Percentiles rank a stretch among this genome's conserved stretches.
These are phyloP conservation scores for Coniochaeta hoffmannii DNA, from an alignment of 2,329 filamentous ascomycete species.

Conservation along the genomic window DNA sequence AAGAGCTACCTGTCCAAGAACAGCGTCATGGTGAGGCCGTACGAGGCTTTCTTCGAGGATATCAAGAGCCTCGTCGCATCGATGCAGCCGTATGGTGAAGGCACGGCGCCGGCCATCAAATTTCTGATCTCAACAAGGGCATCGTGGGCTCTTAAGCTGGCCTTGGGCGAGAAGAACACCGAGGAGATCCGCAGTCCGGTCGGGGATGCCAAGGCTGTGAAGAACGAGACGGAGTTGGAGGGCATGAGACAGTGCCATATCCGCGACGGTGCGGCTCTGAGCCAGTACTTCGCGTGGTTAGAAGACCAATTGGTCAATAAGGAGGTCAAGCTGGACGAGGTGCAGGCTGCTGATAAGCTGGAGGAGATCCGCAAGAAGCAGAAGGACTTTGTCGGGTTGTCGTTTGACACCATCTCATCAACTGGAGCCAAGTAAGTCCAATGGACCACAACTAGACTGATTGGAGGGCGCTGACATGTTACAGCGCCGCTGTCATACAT, in stretches of 20 bases:
- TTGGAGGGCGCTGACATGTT: slow-evolving; percentile 4
- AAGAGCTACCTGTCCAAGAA: slow-evolving; percentile 62
- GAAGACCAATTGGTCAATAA: slow-evolving; percentile 78
- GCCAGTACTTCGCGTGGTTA: slow-evolving; percentile 93
- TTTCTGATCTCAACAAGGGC: slow-evolving; percentile 82
- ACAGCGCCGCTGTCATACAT: slow-evolving; percentile 91
- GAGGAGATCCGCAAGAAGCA: slow-evolving; percentile 64
- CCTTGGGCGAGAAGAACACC: slow-evolving; percentile 74
- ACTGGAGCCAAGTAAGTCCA: slow-evolving; percentile 64
- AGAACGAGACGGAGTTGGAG: slow-evolving; percentile 81
- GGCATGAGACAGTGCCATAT: slow-evolving; percentile 95
- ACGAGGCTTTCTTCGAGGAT: slow-evolving; percentile 73
- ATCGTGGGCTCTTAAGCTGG: slow-evolving; percentile 86
- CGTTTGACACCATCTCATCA: slow-evolving; percentile 93
- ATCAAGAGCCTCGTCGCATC: slow-evolving; percentile 51
- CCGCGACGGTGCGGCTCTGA: slow-evolving; percentile 83
- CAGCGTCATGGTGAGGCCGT: slow-evolving; percentile 70
- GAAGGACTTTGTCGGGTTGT: slow-evolving; percentile 77
- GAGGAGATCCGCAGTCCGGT: slow-evolving; percentile 85
- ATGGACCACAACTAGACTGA: too few relatives aligned
- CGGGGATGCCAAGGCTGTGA: slow-evolving; percentile 85
- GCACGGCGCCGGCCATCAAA: slow-evolving; percentile 39
- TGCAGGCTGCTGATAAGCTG: slow-evolving; percentile 85
- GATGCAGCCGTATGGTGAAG: slow-evolving; percentile 19
- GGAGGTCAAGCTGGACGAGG: slow-evolving; percentile 72